phyloP scores from a whole-genome alignment of 1,139 yeast species.

The Suhomyces bokatorum region DNA sequence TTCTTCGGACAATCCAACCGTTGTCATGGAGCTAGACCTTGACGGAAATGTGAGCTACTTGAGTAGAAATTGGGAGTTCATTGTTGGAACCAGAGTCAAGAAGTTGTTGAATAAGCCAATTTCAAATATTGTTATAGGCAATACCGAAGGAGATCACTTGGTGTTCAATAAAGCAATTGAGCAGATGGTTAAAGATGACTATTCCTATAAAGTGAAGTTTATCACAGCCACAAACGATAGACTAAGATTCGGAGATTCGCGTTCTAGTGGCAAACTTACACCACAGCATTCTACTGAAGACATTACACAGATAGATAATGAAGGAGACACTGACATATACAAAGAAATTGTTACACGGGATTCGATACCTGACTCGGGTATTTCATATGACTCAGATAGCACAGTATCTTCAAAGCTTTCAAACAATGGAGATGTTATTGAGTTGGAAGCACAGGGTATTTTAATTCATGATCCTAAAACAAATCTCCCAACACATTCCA shows the following conservation, averaged over 20 bases:
- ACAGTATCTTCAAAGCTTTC: conserved; percentile 38
- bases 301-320: conserved; percentile 4
- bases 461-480: conserved; percentile 67
- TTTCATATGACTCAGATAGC: conserved; percentile 17
- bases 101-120: conserved; percentile 63
- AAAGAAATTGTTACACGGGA: conserved; percentile 2
- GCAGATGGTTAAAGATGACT: conserved; percentile 72
- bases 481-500: conserved; percentile 73
- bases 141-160: conserved; percentile 55
- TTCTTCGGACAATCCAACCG: conserved; percentile 70
- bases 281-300: conserved; percentile 28
- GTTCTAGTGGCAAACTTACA: conserved; percentile 25
- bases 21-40: conserved; percentile 81
- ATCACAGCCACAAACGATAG: conserved; percentile 53
- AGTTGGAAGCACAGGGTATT: conserved; percentile 95
- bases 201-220: conserved; percentile 75
- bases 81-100: conserved; percentile 64
- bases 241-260: conserved; percentile 4
- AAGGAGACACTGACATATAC: background rate
- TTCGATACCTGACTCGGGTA: conserved; percentile 8
- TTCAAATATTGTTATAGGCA: conserved; percentile 65
- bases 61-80: conserved; percentile 72
- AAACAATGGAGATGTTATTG: conserved; percentile 61
- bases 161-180: conserved; percentile 73
- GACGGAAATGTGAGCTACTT: conserved; percentile 76